Conservation (phyloP, 306 rosid species). For the Begonia loranthoides region DNA sequence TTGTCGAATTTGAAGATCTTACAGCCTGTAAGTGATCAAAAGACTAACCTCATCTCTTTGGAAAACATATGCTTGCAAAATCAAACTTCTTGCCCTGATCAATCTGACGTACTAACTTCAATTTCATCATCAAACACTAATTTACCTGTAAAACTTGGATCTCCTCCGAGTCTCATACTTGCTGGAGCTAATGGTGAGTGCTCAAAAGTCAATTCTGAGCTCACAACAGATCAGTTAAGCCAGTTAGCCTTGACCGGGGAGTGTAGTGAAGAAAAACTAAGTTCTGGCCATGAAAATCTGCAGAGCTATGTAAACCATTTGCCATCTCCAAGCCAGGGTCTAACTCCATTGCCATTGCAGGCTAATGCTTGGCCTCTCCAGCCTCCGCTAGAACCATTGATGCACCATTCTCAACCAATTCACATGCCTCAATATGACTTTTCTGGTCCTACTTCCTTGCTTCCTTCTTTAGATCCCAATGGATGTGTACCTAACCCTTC, state of each 20-base stretch:
- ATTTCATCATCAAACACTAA: constrained; percentile 25
- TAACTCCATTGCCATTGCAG: constrained; percentile 8
- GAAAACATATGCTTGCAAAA: constrained; percentile 12
- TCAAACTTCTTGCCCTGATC: constrained; percentile 21
- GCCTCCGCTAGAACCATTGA: constrained; percentile 23
- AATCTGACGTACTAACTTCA: constrained; percentile 21
- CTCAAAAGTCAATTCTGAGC: constrained; percentile 28
- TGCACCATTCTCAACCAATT: constrained; percentile 4
- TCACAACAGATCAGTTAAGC: constrained; percentile 27
- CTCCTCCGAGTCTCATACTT: constrained; percentile 8
- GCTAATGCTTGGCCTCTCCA: constrained; percentile 40
- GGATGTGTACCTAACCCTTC: constrained; percentile 48
- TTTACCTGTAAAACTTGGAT: constrained; percentile 7
- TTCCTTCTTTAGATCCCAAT: constrained; percentile 51
- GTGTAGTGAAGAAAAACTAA: constrained; percentile 33
- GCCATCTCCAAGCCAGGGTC: constrained; percentile 28
- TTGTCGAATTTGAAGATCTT: too few species aligned
- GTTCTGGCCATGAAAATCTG: constrained; percentile 16
- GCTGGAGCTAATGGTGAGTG: constrained; percentile 22
- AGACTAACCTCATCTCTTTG: constrained; percentile 1
- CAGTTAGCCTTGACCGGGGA: constrained; percentile 32
- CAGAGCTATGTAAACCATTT: constrained; percentile 11
- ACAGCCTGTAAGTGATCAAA: too few species aligned
- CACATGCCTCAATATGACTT: constrained; percentile 44
- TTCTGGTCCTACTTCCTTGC: constrained; percentile 21